phyloP scores from a whole-genome alignment of 768 basidiomycete species.

The Arthromyces matolae region DNA sequence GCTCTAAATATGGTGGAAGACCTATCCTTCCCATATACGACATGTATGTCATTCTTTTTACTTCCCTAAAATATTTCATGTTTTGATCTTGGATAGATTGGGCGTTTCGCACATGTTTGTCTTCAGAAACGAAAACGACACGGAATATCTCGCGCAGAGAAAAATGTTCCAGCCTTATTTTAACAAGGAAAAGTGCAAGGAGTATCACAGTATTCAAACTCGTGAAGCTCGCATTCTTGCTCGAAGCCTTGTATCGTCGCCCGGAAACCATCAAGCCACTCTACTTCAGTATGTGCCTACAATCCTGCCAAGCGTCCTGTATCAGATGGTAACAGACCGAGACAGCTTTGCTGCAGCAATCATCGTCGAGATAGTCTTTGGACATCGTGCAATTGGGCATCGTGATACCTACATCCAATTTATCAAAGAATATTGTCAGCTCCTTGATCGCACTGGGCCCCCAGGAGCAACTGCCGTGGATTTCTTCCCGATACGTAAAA shows the following conservation, averaged over 20 bases:
- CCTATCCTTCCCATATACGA: conserved; percentile 18
- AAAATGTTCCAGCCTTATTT: conserved; percentile 4
- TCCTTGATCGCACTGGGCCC: conserved; percentile 2
- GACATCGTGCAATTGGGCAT: conserved; percentile 1
- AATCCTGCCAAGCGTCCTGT: not conserved
- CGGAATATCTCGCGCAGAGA: conserved; percentile 10
- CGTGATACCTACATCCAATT: conserved; percentile 9
- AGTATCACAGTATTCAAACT: conserved; percentile 8
- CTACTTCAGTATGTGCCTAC: not conserved
- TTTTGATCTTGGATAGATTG: conserved; percentile 5
- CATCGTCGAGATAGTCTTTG: conserved; percentile 10
- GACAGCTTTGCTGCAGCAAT: conserved; percentile 9
- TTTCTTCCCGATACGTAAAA: conserved; percentile 14
- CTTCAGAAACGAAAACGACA: not conserved
- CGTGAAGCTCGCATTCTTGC: conserved; percentile 17
- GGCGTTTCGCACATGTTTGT: conserved; percentile 4
- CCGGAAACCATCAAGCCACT: not conserved
- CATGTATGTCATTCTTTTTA: not conserved
- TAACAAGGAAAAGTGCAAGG: conserved; percentile 7
- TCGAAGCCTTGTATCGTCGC: conserved; percentile 6
- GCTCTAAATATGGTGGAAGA: conserved; percentile 22
- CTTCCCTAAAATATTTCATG: not conserved
- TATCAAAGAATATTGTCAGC: not conserved
- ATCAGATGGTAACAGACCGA: not conserved
- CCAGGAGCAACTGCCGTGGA: conserved; percentile 8